phyloP scores from a whole-genome alignment of 2,329 filamentous ascomycete genomes.

The Scedosporium dehoogii region DNA sequence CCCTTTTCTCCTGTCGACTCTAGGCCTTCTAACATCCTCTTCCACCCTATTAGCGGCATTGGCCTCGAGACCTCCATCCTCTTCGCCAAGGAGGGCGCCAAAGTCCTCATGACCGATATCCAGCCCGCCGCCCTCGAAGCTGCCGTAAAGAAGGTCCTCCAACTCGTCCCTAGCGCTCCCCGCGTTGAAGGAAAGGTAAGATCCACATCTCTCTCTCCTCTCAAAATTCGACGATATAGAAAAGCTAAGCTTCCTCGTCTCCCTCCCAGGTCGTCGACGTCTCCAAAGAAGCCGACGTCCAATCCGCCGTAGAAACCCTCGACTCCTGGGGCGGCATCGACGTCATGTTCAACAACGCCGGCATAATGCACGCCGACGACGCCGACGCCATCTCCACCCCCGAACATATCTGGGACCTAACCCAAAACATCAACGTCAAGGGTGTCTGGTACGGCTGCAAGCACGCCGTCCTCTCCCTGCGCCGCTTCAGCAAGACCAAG shows the following conservation, averaged over 20 bases:
- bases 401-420: conserved; percentile 89
- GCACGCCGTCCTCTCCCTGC: conserved; percentile 75
- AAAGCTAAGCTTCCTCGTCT: not conserved
- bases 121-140: conserved; percentile 68
- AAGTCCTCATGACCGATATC: conserved; percentile 77
- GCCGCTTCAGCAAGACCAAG: conserved; percentile 67
- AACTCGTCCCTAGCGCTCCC: conserved; percentile 53
- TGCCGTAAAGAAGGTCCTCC: conserved; percentile 63
- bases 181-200: conserved; percentile 51
- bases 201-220: not conserved
- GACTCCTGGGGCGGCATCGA: conserved; percentile 84
- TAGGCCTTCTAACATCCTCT: not conserved
- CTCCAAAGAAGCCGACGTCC: conserved; percentile 71
- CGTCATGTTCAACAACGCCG: conserved; percentile 94
- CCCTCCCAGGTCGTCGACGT: conserved; percentile 51
- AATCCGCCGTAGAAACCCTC: conserved; percentile 62
- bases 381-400: conserved; percentile 73
- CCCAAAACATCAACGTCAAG: conserved; percentile 92
- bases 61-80: conserved; percentile 87
- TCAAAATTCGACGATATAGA: not conserved
- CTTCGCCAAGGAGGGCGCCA: conserved; percentile 80
- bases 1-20: not conserved
- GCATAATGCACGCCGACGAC: conserved; percentile 86
- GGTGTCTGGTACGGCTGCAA: conserved; percentile 96
- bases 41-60: conserved; percentile 33